Evolutionary conservation across 768 basidiomycete genomes (phyloP), one percentile per base, ranked within the genome.

Genomic region (Tylopilus cervinicoccineus): DNA sequence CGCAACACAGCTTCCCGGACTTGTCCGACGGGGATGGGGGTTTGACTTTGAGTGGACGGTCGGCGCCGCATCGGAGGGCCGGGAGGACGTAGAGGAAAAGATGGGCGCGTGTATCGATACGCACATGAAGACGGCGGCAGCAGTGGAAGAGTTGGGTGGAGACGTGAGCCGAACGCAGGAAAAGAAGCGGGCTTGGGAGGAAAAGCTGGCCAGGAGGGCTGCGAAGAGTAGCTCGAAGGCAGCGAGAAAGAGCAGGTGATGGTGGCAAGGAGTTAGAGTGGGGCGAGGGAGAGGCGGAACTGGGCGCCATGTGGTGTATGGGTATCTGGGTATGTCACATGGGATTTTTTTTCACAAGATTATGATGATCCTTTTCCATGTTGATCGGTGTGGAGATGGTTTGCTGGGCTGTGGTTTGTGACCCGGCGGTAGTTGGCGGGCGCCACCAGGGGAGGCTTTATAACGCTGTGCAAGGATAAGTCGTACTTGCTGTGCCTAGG

Each of bases 21-120:
- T 43, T 34, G 60, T 61, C 37, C 70, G 68, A n/a, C 80, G 77
- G 43, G 88, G 86, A 3, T 91, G 88, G 88, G 88, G 88, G 43
- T 89, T 91, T 60, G 88, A 91, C 67, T 80, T 91, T 51, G 84
- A 90, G 65, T 88, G 87, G 88, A 66, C 71, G 13, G 46, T 59
- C 13, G 55, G 60, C 34, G 51, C 43, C 24, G 41, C 44, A 0
- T 20, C 53, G 11, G 51, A 46, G 17, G 34, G 45, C 33, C 42
- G 50, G 56, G 45, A 58, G 36, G 62, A 66, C 28, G 67, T 87
- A 3, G 84, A 86, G 62, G 63, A 66, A 26, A 79, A 79, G 61
- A 91, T 90, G 86, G 87, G 86, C 59, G 65, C 60, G 17, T 82
- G 82, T 63, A 85, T 90, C 44, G 80, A 81, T 42, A 69, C 69